A percentile compares a stretch with the other conserved stretches of the same genome.
These are phyloP conservation scores for Linnemannia elongata DNA, from an alignment of 192 early-diverging fungal genomes.

Conservation along the genomic window DNA sequence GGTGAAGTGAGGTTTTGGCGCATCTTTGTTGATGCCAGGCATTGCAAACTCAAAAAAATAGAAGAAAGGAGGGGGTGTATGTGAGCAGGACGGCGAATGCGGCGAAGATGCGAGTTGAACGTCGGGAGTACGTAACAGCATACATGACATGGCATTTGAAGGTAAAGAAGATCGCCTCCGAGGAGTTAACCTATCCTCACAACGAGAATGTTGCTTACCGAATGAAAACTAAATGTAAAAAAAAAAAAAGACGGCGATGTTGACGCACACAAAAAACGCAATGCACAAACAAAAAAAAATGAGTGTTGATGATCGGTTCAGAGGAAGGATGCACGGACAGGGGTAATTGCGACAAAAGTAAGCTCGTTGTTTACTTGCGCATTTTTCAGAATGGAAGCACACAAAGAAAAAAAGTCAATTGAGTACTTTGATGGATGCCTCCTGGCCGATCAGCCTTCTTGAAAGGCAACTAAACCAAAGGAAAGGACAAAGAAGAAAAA, in stretches of 20 bases:
- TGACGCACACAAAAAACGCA: not conserved
- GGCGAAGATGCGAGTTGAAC: not conserved
- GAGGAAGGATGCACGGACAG: not conserved
- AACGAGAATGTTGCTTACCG: not conserved
- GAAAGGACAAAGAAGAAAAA: too few relatives aligned
- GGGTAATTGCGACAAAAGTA: not conserved
- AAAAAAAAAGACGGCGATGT: not conserved
- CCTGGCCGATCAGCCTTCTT: not conserved
- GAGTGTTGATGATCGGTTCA: not conserved
- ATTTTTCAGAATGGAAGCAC: not conserved
- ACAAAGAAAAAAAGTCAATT: constrained; percentile 1
- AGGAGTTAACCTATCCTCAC: not conserved
- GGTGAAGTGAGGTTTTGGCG: too few relatives aligned
- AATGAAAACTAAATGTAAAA: not conserved
- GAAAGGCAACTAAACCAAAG: too few relatives aligned
- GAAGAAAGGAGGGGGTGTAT: not conserved
- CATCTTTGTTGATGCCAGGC: not conserved
- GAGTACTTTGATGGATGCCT: not conserved
- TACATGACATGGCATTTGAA: not conserved
- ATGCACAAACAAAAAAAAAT: not conserved
- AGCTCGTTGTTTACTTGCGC: not conserved
- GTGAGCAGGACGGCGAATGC: not conserved
- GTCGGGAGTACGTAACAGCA: not conserved
- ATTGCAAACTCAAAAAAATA: not conserved
- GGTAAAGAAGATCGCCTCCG: not conserved